Base-by-base conservation (phyloP, 2,329 filamentous ascomycete species). In the Talaromyces sp. region DNA sequence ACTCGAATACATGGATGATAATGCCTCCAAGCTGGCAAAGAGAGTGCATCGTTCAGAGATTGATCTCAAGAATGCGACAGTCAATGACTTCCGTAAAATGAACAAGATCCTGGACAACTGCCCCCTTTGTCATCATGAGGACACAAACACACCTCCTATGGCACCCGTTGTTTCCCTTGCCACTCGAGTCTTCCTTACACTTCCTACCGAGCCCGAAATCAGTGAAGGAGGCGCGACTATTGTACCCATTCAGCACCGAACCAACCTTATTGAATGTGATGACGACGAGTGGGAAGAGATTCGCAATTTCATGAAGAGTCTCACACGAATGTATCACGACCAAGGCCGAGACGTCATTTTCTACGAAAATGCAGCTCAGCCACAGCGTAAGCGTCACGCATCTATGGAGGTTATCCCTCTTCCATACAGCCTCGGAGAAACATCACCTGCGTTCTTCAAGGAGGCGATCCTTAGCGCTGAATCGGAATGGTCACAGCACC, bases 251-350 rank as follows among this genome's bases (percentile, higher is more conserved):
- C 85, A 91, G 62, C 94, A 99, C 70, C 87, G 87, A 47, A 86
- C 81, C 20, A 99, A 97, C 70, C 84, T 99, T 0, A 79, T 99
- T n/a, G 93, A 97, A 72, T 99, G 94, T 72, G 93, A 97, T 72
- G 93, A 99, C 67, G 94, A 99, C 68, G 94, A 99, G 71, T 99
- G 95, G 95, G 94, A 99, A 69, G 94, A 99, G 74, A 87, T 99
- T 5, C 89, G 94, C 62, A 99, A 99, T 72, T 99, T 99, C 70
- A 97, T 97, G 93, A 99, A 99, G 77, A 89, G 86, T 53, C 81
- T 99, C 17, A 97, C 89, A 4, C 86, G 93, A 40, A 88, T 97
- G 84, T 99, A 97, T 74, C 91, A 96, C 75, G 89, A 92, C 39
- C 91, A 95, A 71, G 91, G 92, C 10, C 88, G 90, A 47, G 90